Conservation (phyloP, 2,329 filamentous ascomycete genomes). For the Paracamarosporium sp. region DNA sequence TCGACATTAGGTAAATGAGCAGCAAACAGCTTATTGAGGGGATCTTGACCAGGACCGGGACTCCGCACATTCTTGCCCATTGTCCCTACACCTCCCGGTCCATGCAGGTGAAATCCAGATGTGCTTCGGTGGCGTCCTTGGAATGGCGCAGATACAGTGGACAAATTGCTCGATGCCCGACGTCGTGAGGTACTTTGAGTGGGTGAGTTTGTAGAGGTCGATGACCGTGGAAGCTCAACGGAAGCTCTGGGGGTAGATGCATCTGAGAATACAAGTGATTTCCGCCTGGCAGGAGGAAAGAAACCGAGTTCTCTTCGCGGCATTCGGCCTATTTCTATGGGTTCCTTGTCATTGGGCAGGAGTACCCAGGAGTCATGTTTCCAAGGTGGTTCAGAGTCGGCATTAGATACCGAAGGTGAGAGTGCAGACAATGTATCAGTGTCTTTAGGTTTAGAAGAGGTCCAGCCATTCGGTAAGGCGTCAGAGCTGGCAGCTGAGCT, state of each 20-base stretch:
- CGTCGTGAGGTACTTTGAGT: constrained; percentile 46
- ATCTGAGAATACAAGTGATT: constrained; percentile 73
- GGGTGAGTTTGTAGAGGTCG: constrained; percentile 43
- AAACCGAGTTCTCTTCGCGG: constrained; percentile 83
- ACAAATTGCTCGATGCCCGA: constrained; percentile 46
- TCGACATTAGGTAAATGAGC: constrained; percentile 82
- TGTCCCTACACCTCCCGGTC: constrained; percentile 88
- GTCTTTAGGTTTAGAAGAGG: constrained; percentile 43
- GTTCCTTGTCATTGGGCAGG: constrained; percentile 72
- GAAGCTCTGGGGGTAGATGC: constrained; percentile 72
- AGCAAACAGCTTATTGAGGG: constrained; percentile 82
- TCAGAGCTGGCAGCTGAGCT: constrained; percentile 25
- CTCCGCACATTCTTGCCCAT: constrained; percentile 73
- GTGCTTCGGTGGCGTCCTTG: constrained; percentile 44
- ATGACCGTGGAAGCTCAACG: constrained; percentile 63
- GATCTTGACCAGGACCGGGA: constrained; percentile 84
- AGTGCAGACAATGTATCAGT: constrained; percentile 37
- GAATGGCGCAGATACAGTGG: constrained; percentile 43
- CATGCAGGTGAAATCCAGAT: constrained; percentile 67
- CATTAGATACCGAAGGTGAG: constrained; percentile 43
- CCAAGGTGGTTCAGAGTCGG: constrained; percentile 73
- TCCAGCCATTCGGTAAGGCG: constrained; percentile 45
- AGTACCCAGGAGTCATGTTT: constrained; percentile 89
- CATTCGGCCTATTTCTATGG: constrained; percentile 86
- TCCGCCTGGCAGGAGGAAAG: constrained; percentile 89